Base-by-base conservation (phyloP, 2,329 filamentous ascomycete genomes). In the Lecanosticta acicola region DNA sequence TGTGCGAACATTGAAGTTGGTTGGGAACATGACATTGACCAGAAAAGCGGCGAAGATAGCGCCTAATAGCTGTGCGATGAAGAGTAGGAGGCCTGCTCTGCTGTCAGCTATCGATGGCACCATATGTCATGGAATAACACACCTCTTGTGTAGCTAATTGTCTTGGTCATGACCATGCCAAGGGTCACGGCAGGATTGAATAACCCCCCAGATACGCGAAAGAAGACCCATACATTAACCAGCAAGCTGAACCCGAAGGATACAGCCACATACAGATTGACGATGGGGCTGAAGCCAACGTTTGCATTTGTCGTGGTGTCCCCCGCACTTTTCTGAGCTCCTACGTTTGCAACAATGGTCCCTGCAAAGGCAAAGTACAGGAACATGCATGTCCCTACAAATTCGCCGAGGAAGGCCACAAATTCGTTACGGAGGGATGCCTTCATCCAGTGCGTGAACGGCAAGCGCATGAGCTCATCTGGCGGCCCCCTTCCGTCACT, bases 351-450 rank as follows among this genome's bases (percentile, higher is more conserved):
- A 3, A 41, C 43, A 10, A 36, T 40, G 14, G 43, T 40, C 5
- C 59, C 53, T 1, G 58, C 47, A 42, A 64, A 63, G 13, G 61
- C 63, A 33, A 64, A 59, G 53, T 59, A 65, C 19, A 66, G 57
- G 52, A 64, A 66, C 54, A 64, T 56, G 20, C 60, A 63, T 2
- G 64, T 66, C 1, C 63, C 64, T 8, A 65, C 57, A 35, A 65
- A 66, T 40, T 66, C 64, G 19, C 58, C 58, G 7, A 60, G 20
- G 33, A 46, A 39, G 1, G 58, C 57, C 21, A 61, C 46, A 43
- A 60, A 53, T 35, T 59, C 50, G 43, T 52, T 52, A 13, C 32
- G 38, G n/a, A 46, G 36, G 13, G 34, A 39, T 17, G 19, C 36
- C 11, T 45, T 35, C 34, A 45, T 45, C 43, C 43, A 39, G 24